These are phyloP conservation scores for Cladosporium sp. DNA, from an alignment of 2,329 filamentous ascomycete species.

Conservation along the genomic window DNA sequence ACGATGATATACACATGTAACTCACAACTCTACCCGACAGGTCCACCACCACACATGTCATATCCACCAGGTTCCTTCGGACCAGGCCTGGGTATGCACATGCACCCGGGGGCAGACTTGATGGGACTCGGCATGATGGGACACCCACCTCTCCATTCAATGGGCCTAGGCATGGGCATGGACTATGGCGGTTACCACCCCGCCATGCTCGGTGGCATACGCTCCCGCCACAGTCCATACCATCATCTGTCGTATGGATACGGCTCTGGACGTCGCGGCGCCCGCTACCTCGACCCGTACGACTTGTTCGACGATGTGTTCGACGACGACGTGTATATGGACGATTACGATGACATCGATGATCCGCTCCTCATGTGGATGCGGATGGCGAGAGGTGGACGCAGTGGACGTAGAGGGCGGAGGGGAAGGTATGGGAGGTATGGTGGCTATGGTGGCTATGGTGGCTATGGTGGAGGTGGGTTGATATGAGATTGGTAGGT, in stretches of 20 bases:
- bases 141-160: background rate
- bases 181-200: background rate
- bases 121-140: background rate
- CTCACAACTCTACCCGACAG: background rate
- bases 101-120: background rate
- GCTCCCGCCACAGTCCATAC: slow-evolving; percentile 6
- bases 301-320: slow-evolving; percentile 11
- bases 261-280: background rate
- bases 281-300: background rate
- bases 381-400: background rate
- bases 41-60: background rate
- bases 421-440: slow-evolving; percentile 1
- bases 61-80: background rate
- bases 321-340: slow-evolving; percentile 1
- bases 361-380: slow-evolving; percentile 10
- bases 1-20: background rate
- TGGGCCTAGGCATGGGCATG: slow-evolving; percentile 14
- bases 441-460: background rate
- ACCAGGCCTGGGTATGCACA: background rate
- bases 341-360: slow-evolving; percentile 11
- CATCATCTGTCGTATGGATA: background rate
- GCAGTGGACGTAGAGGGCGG: background rate
- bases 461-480: background rate
- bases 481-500: too few relatives aligned
- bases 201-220: slow-evolving; percentile 17